Evolutionary conservation across 768 basidiomycete species (phyloP).

Genomic region (Erythrobasidium yunnanense): DNA sequence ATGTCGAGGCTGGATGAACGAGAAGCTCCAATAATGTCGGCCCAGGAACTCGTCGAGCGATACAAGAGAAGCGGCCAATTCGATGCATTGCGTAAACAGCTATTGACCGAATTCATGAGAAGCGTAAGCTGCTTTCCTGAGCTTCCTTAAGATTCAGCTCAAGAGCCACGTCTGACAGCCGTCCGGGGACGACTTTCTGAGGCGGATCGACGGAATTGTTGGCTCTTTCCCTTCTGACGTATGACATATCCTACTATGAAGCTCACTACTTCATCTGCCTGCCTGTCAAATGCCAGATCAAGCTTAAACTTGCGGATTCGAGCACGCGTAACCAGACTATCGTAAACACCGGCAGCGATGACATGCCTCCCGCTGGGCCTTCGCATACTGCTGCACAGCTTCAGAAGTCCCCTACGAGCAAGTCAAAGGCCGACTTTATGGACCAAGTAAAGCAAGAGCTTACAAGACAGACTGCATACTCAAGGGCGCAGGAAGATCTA

Average conservation of each 20-base stretch:
- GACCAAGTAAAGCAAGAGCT: background rate
- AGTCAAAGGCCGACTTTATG: background rate
- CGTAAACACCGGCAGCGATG: too few relatives aligned
- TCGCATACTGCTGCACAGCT: too few relatives aligned
- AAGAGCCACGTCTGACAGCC: background rate
- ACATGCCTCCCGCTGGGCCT: too few relatives aligned
- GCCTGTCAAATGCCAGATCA: too few relatives aligned
- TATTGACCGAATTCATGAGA: background rate
- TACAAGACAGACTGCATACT: background rate
- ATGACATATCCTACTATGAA: too few relatives aligned
- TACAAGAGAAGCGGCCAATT: constrained; percentile 12
- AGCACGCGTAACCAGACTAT: too few relatives aligned
- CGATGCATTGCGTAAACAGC: constrained; percentile 1
- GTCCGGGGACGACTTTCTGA: background rate
- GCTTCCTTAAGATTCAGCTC: background rate
- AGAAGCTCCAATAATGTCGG: background rate
- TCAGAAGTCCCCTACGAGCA: too few relatives aligned
- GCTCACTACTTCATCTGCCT: too few relatives aligned
- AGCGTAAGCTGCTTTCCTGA: background rate
- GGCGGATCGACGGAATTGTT: background rate
- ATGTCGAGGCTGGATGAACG: too few relatives aligned
- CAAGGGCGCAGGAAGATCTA: background rate
- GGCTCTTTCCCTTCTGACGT: too few relatives aligned
- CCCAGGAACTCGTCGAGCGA: constrained; percentile 8
- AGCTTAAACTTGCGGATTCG: too few relatives aligned